These are phyloP conservation scores for Boletus rubropictus DNA, from an alignment of 768 basidiomycete species.

Conservation along the genomic window DNA sequence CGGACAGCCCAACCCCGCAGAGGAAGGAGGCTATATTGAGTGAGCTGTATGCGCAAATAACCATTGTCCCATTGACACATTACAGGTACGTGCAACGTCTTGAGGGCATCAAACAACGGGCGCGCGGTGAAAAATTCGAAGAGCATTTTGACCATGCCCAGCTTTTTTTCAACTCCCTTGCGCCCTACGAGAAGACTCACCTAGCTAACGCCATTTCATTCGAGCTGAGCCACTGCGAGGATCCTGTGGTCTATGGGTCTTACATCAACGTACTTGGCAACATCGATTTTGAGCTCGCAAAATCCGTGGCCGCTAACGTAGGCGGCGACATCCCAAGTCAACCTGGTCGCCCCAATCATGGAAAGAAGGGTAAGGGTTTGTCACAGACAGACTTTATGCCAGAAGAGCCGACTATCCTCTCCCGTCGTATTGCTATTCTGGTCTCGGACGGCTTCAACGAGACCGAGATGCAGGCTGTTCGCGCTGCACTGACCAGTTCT, in stretches of 20 bases:
- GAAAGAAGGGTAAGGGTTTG: conserved; percentile 47
- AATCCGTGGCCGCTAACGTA: conserved; percentile 59
- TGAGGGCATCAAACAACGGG: conserved; percentile 51
- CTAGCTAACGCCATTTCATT: conserved; percentile 67
- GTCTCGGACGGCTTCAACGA: conserved; percentile 70
- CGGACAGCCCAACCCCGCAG: conserved; percentile 42
- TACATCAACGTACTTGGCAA: conserved; percentile 66
- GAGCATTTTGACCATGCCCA: conserved; percentile 72
- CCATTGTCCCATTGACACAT: conserved; percentile 7
- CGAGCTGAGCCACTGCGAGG: conserved; percentile 81
- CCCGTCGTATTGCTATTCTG: conserved; percentile 71
- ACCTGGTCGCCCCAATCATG: conserved; percentile 50
- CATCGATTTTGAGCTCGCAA: conserved; percentile 70
- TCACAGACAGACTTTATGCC: conserved; percentile 56
- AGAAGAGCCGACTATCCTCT: conserved; percentile 52
- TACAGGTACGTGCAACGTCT: conserved; percentile 46
- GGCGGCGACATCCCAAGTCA: conserved; percentile 52
- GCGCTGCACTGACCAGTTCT: conserved; percentile 44
- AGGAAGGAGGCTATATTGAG: conserved; percentile 57
- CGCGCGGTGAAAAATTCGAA: conserved; percentile 66
- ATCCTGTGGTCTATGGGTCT: conserved; percentile 59
- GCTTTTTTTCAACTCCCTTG: conserved; percentile 80
- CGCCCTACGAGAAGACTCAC: conserved; percentile 63
- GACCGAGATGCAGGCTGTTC: conserved; percentile 52
- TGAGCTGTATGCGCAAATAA: conserved; percentile 22